Base-by-base conservation (phyloP, 495 filamentous ascomycete genomes). In the Tirmania nivea region DNA sequence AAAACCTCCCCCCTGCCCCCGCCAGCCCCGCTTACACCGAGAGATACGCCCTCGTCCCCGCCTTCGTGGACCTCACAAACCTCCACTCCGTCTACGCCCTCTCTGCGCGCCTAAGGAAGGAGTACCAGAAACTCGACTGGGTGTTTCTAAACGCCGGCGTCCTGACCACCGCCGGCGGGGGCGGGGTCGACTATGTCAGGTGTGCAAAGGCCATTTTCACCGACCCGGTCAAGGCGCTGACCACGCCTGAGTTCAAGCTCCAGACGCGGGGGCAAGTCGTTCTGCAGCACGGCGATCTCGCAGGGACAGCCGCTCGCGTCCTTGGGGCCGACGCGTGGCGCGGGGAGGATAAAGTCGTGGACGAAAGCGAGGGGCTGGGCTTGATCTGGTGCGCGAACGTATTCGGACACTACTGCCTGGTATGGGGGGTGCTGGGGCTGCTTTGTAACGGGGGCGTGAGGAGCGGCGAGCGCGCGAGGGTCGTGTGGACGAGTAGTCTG, bases 391-490 rank as follows among this genome's bases (percentile, higher is more conserved):
- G 79, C 65, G 78, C 86, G 51, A 96, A 96, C 62, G 75, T 93
- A 34, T 94, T 97, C 62, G 90, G 92, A 0, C 90, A 96, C 67
- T 96, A 97, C 65, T 69, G 95, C 57, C 80, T 97, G 17, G 75
- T 75, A 16, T 88, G 94, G 64, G 79, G 80, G 54, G 71, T 94
- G 2, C 69, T 78, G 52, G 79, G 84, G 0, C 71, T 94, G 9
- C 72, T 96, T 48, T 75, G 69, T 14, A 69, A 74, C 0, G 62
- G 61, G 6, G 54, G 37, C 2, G 77, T 78, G 8, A 78, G 86
- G 20, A 75, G 69, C 14, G 69, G 74, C 1, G 62, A 60, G 6
- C 53, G 42, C 2, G 78, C 78, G 8, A 78, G 86, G 20, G 72
- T 96, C 49, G 76, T 97, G 53, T 95, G 90, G 88, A 73, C 87